Evolutionary conservation across 2,329 filamentous ascomycete species (phyloP).

Genomic region (Arthrinium phaeospermum): DNA sequence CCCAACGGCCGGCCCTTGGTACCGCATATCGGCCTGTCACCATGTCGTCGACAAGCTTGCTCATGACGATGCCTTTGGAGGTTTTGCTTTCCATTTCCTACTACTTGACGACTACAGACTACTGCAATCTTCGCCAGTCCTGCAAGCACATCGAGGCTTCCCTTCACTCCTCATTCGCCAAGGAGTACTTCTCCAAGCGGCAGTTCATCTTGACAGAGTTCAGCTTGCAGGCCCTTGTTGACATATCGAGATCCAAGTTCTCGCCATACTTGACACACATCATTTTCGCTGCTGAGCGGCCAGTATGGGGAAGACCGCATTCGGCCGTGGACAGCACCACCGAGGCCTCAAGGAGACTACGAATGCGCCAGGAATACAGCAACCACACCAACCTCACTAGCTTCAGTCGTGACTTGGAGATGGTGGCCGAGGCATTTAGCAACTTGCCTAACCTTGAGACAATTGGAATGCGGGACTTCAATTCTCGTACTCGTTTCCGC

Average conservation of each 20-base stretch:
- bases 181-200: conserved; percentile 69
- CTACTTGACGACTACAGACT: conserved; percentile 59
- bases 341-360: conserved; percentile 29
- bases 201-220: conserved; percentile 68
- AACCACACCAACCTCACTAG: conserved; percentile 41
- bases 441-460: conserved; percentile 60
- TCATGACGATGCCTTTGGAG: conserved; percentile 60
- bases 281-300: conserved; percentile 52
- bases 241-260: conserved; percentile 55
- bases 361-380: conserved; percentile 32
- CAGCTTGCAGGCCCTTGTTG: conserved; percentile 55
- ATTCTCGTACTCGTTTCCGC: conserved; percentile 53
- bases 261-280: conserved; percentile 48
- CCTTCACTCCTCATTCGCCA: conserved; percentile 61
- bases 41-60: conserved; percentile 21
- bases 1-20: background rate
- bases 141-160: conserved; percentile 60
- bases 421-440: conserved; percentile 62
- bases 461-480: conserved; percentile 65
- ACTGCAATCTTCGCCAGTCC: conserved; percentile 58
- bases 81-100: conserved; percentile 61
- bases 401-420: conserved; percentile 54
- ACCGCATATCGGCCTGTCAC: background rate
- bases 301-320: background rate
- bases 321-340: conserved; percentile 33